Conservation (phyloP, 768 basidiomycete genomes). For the Chiua virens region DNA sequence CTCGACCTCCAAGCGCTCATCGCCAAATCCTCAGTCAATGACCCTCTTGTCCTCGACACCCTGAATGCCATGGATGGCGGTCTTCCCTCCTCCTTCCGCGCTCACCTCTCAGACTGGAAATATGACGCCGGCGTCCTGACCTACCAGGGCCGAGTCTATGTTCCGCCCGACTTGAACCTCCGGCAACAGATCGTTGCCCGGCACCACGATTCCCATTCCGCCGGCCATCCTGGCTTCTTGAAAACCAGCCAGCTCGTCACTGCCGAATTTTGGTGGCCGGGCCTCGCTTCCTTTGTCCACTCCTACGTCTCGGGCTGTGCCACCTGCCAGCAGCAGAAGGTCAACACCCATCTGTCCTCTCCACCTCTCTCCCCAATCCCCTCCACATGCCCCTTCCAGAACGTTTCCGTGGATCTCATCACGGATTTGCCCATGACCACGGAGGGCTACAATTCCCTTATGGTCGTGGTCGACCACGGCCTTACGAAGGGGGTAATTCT, state of each 20-base stretch:
- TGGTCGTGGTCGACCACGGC: too few species aligned
- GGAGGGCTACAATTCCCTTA: background rate
- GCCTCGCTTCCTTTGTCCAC: background rate
- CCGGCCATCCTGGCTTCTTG: background rate
- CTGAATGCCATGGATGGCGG: background rate
- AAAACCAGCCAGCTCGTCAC: background rate
- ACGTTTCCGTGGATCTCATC: constrained; percentile 26
- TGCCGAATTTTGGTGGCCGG: constrained; percentile 1
- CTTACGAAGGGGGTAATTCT: too few species aligned
- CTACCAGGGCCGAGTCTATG: background rate
- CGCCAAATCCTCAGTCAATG: background rate
- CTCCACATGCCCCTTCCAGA: constrained; percentile 13
- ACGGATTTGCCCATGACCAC: constrained; percentile 2
- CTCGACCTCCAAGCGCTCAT: background rate
- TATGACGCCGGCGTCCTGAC: background rate
- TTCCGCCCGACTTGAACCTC: background rate
- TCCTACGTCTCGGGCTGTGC: background rate
- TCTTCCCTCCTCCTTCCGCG: background rate
- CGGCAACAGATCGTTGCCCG: background rate
- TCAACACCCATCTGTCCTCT: background rate
- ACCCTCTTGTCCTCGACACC: too few species aligned
- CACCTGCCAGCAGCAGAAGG: constrained; percentile 3
- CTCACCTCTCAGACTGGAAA: background rate
- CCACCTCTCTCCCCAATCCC: background rate
- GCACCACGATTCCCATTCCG: background rate